Conservation (phyloP, 192 early-diverging fungal species). For the Fimicolochytrium jonesii region DNA sequence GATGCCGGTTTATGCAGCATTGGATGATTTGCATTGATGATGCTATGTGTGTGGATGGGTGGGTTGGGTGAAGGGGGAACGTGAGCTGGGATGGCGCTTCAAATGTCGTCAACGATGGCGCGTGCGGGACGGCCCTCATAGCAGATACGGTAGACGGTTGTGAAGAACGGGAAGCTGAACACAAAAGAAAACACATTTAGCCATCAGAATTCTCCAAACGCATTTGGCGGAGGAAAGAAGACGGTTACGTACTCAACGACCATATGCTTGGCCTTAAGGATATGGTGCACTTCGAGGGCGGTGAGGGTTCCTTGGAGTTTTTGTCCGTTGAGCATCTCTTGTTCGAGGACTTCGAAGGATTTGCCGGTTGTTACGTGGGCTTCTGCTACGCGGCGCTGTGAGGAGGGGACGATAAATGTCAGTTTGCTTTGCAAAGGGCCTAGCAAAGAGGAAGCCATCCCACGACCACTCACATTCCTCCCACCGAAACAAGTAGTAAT, state of each 20-base stretch:
- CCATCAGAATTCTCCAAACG: no score
- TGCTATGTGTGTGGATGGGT: no score
- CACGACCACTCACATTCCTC: slow-evolving; percentile 69
- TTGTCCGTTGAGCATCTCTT: slow-evolving; percentile 92
- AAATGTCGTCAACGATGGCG: slow-evolving; percentile 58
- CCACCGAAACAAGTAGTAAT: slow-evolving; percentile 97
- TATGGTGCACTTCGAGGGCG: slow-evolving; percentile 77
- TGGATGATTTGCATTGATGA: no score
- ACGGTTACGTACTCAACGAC: slow-evolving; percentile 45
- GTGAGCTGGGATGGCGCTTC: no score
- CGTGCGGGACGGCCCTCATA: slow-evolving; percentile 72
- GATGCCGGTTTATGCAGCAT: no score
- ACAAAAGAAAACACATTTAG: not conserved
- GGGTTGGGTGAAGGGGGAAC: no score
- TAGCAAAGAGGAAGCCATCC: no score
- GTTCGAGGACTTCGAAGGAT: slow-evolving; percentile 85
- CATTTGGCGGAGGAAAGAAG: no score
- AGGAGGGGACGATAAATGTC: no score
- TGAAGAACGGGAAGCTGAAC: slow-evolving; percentile 82
- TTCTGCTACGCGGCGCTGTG: slow-evolving; percentile 77
- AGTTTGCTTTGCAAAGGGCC: no score
- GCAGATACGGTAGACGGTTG: slow-evolving; percentile 86
- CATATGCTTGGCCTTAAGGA: slow-evolving; percentile 62
- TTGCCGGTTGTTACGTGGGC: slow-evolving; percentile 89
- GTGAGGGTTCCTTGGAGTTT: slow-evolving; percentile 96